Evolutionary conservation across 495 filamentous ascomycete genomes (phyloP).

Genomic region (Neurospora sp.): DNA sequence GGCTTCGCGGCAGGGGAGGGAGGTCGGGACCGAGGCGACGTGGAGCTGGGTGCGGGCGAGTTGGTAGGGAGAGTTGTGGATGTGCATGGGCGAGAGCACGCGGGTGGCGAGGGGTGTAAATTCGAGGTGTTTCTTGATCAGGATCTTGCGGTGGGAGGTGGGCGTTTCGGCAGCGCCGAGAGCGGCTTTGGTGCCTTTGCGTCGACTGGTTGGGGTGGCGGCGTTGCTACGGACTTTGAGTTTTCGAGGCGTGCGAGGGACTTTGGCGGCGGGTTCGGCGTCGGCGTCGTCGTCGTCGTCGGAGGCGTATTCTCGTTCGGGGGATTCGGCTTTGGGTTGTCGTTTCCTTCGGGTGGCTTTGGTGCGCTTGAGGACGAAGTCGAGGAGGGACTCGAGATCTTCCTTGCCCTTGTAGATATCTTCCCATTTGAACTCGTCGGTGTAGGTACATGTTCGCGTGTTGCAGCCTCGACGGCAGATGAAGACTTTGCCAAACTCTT

Average conservation of each 20-base stretch:
- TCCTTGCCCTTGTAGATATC: constrained; percentile 59
- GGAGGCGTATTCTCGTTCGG: constrained; percentile 39
- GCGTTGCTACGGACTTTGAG: constrained; percentile 15
- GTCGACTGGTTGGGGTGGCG: constrained; percentile 26
- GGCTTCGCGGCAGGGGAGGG: constrained; percentile 80
- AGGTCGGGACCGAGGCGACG: constrained; percentile 81
- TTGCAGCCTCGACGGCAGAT: constrained; percentile 85
- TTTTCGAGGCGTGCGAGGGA: constrained; percentile 29
- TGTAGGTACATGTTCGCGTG: constrained; percentile 79
- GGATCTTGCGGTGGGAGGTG: constrained; percentile 57
- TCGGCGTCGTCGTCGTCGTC: constrained; percentile 31
- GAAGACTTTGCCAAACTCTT: constrained; percentile 79
- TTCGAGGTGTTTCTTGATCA: constrained; percentile 84
- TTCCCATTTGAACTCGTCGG: constrained; percentile 88
- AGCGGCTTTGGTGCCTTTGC: constrained; percentile 28
- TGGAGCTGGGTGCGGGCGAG: constrained; percentile 82
- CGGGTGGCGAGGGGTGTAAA: constrained; percentile 91
- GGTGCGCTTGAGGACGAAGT: constrained; percentile 59
- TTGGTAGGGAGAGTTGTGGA: constrained; percentile 81
- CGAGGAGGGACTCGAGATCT: constrained; percentile 52
- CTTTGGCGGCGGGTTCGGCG: constrained; percentile 32
- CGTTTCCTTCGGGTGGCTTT: constrained; percentile 55
- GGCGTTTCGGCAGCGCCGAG: constrained; percentile 45
- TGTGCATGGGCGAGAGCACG: constrained; percentile 63
- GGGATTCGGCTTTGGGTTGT: constrained; percentile 14